Conservation (phyloP, 164 flowering plant genomes). For the Berberis vulgaris region DNA sequence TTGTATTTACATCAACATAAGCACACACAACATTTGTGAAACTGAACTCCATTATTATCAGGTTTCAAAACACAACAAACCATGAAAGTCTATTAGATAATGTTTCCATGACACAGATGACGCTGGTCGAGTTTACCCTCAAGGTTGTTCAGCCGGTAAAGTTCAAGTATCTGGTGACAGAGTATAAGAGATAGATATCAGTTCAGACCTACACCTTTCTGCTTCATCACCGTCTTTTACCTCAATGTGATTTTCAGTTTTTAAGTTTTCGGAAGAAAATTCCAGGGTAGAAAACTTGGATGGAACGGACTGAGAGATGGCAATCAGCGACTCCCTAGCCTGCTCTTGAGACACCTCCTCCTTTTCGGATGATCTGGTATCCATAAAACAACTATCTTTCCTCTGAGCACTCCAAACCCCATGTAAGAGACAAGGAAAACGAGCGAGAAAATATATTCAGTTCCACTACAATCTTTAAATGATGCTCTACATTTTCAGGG, state of each 20-base stretch:
- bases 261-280: conserved; percentile 10
- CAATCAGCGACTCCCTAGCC: conserved; percentile 56
- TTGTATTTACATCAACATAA: too few species aligned
- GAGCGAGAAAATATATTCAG: not conserved
- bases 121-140: conserved; percentile 9
- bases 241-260: conserved; percentile 2
- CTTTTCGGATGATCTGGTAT: conserved; percentile 26
- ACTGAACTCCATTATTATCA: too few species aligned
- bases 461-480: not conserved
- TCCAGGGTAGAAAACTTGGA: conserved; percentile 16
- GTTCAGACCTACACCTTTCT: conserved; percentile 35
- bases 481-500: too few species aligned
- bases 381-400: conserved; percentile 29
- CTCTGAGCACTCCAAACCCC: conserved; percentile 2
- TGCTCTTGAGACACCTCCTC: conserved; percentile 27
- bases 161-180: conserved; percentile 23
- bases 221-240: conserved; percentile 15
- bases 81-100: conserved; percentile 3
- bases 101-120: conserved; percentile 2
- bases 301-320: conserved; percentile 28
- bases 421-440: conserved; percentile 1
- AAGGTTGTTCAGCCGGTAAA: not conserved
- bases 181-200: conserved; percentile 39
- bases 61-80: not conserved
- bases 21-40: too few species aligned